Base-by-base conservation (phyloP, 2,329 filamentous ascomycete genomes). In the Fusarium sp. region DNA sequence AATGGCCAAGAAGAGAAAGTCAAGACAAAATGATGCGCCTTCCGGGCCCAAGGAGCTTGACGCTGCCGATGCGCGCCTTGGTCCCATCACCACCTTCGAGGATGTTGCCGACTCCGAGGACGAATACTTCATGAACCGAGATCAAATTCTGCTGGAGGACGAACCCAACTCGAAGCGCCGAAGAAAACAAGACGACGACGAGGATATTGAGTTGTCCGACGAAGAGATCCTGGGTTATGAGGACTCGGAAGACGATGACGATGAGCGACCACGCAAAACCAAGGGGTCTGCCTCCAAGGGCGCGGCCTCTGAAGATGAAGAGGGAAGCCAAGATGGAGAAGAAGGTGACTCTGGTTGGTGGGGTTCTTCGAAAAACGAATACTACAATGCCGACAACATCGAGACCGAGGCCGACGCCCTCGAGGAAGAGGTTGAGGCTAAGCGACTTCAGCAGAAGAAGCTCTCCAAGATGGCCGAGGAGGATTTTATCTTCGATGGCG, bases 71-170 rank as follows among this genome's bases (percentile, higher is more conserved):
- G 89, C 92, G 38, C 90, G 91, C 62, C 88, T 95, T 18, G 88
- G 87, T 27, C 85, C 86, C 24, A 85, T 92, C 77, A 86, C 82
- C 56, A 92, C 90, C 3, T 96, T 89, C 82, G 92, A 96, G 82
- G 94, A 97, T 83, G 92, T 99, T 77, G 94, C 95, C 74, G 93
- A 98, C 81, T 97, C 95, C 1, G 94, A 98, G 82, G 96, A 99
- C 82, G 94, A 98, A 81, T 97, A 98, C 82, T 94, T 96, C 79
- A 87, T 95, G 69, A 93, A 95, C 73, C 90, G 93, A 74, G 96
- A 99, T 83, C 93, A 94, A 80, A 91, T 99, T 72, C 84, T 96
- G 78, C 88, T 99, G 40, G 94, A 97, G 34, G 94, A 98, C 75
- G 93, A 89, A 37, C 94, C 93, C 16, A 89, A 90, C 42, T 91